Base-by-base conservation (phyloP, 306 rosid species). In the Ceratonia siliqua region DNA sequence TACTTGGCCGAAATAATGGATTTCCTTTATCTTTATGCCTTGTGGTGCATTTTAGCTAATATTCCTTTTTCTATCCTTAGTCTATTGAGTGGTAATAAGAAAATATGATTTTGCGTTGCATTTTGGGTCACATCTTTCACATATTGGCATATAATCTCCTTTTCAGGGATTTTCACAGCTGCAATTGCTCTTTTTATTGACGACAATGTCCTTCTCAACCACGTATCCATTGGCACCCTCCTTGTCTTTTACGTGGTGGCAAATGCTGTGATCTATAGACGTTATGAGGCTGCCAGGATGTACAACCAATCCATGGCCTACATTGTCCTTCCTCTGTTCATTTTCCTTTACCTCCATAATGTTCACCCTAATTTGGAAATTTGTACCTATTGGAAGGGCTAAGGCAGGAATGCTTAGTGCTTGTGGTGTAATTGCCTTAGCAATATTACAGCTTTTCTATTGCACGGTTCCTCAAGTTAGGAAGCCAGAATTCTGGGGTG, bases 171-270 rank as follows among this genome's bases (percentile, higher is more conserved):
- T 77, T 78, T 89, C 65, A 94, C 98, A 9, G 97, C 97, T 5
- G 91, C 87, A 35, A 84, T 91, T 3, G 94, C 98, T 68, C 91
- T 91, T 74, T 94, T 94, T 86, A 87, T 90, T 20, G 97, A 94
- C 46, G 84, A 91, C 1, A 41, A 84, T 28, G 85, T 94, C 65
- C 96, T 94, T 17, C 91, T 94, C 62, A 79, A 87, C 81, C 87
- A 91, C 3, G 96, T 91, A 39, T 87, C 97, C 35, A 94, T 94
- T 13, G 97, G 98, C n/a, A 94, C 98, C 5, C 97, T 94, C 30
- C 89, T 91, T 50, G 98, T 94, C n/a, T 94, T 91, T 59, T 94
- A 89, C 91, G 91, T 94, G 98, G 98, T 94, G 70, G 94, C 96
- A 39, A 94, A 90, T 48, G 98, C 97, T 5, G 94, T 91, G 71